Base-by-base conservation (phyloP, 2,329 filamentous ascomycete genomes). In the Aspergillus sp. region DNA sequence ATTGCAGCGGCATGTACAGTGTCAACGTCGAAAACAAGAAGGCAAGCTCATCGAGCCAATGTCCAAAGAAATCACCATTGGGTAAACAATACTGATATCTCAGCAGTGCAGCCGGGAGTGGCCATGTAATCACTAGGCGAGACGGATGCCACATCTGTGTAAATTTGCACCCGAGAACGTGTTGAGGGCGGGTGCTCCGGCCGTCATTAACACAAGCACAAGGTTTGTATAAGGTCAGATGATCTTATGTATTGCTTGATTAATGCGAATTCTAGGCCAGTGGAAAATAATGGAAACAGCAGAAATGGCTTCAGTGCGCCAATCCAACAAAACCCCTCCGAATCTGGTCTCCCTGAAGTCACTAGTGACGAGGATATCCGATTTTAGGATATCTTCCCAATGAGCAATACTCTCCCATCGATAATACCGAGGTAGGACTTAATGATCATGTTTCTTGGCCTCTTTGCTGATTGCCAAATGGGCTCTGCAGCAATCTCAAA, bases 11-110 rank as follows among this genome's bases (percentile, higher is more conserved):
- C 74, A 4, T 78, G 74, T 58, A 65, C 69, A 2, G 54, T 77
- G 75, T 53, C 73, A 75, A 51, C 68, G 74, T 7, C 69, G 74
- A 38, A 78, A 78, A 58, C 75, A 77, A 53, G n/a, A 77, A 75
- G 67, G 73, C 68, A 60, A 55, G 60, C 43, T 41, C 45, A 15
- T 13, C 23, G 20, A 20, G 32, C 17, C 27, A 41, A 19, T 41
- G 12, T 12, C 17, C 10, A 12, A 38, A n/a, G 19, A 3, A 38
- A 9, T 25, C 23, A 41, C 19, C 20, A 39, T 19, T 7, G 2
- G 10, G 33, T n/a, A 33, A 6, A 17, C 41, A 39, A 6, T 7
- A 44, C 54, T 58, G 19, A 57, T 44, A 4, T 43, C 25, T 47
- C 38, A 47, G 51, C 32, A 76, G 74, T 78, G 75, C 54, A 74